These are phyloP conservation scores for Skeletonema marinoi DNA, from an alignment of 108 stramenopile genomes.

Conservation along the genomic window DNA sequence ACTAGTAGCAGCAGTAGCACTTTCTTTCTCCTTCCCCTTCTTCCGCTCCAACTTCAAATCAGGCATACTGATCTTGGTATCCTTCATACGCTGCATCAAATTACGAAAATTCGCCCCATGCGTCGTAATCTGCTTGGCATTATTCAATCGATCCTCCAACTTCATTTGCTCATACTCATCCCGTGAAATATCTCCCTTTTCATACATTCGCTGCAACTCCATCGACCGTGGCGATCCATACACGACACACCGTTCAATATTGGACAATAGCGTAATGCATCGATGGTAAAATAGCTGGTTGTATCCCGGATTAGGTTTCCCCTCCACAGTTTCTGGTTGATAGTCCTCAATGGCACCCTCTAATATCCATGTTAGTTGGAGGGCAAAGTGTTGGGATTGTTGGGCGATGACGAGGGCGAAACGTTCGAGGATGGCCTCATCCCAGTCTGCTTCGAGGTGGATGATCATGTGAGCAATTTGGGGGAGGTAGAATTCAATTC, in stretches of 20 bases:
- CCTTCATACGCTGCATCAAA: conserved; percentile 42
- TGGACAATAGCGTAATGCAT: conserved; percentile 93
- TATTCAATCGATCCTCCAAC: conserved; percentile 91
- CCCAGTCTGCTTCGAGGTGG: conserved; percentile 96
- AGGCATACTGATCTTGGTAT: conserved; percentile 10
- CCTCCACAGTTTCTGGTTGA: conserved; percentile 92
- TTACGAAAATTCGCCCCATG: conserved; percentile 47
- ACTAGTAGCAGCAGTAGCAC: conserved; percentile 5
- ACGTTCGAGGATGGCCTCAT: conserved; percentile 92
- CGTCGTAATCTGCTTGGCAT: conserved; percentile 84
- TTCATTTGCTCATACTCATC: conserved; percentile 87
- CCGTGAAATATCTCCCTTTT: conserved; percentile 87
- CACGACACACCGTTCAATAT: conserved; percentile 94
- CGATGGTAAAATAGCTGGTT: conserved; percentile 89
- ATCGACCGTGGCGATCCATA: conserved; percentile 78
- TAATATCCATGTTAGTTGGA: conserved; percentile 98
- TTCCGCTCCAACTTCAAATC: conserved; percentile 33
- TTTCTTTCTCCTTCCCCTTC: conserved; percentile 23
- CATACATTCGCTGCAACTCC: conserved; percentile 89
- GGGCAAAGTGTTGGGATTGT: conserved; percentile 96
- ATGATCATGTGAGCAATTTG: conserved; percentile 99
- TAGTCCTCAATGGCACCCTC: conserved; percentile 98
- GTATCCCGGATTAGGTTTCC: conserved; percentile 80
- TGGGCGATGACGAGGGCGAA: conserved; percentile 96
- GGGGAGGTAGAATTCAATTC: conserved; percentile 98